These are phyloP conservation scores for Aspergillus neoniger DNA, from an alignment of 2,329 filamentous ascomycete species.

Conservation along the genomic window DNA sequence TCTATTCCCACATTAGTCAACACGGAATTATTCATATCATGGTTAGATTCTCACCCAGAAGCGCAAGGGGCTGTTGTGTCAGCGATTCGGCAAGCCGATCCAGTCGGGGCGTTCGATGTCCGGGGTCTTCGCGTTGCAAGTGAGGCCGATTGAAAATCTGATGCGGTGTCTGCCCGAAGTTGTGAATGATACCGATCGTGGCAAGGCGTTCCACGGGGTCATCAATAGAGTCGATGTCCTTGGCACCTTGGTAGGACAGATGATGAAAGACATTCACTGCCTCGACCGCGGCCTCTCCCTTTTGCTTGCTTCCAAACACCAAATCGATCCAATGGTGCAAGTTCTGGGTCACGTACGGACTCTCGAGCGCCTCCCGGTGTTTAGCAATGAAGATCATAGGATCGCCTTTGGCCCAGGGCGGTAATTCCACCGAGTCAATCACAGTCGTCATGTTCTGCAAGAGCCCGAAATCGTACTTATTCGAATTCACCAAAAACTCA, in stretches of 20 bases:
- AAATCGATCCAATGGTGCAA: conserved; percentile 95
- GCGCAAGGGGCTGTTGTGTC: conserved; percentile 73
- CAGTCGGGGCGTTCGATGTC: conserved; percentile 67
- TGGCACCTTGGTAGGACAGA: conserved; percentile 90
- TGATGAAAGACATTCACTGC: conserved; percentile 95
- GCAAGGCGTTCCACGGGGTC: conserved; percentile 84
- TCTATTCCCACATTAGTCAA: conserved; percentile 39
- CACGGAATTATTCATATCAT: background rate
- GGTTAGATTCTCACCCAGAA: conserved; percentile 58
- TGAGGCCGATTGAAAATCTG: conserved; percentile 88
- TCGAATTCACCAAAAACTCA: conserved; percentile 91
- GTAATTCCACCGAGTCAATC: conserved; percentile 85
- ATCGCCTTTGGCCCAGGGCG: conserved; percentile 95
- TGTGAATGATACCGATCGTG: conserved; percentile 95
- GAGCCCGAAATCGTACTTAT: conserved; percentile 88
- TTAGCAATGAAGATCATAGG: conserved; percentile 94
- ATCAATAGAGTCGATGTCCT: conserved; percentile 85
- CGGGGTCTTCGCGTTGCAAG: conserved; percentile 69
- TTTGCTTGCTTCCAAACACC: conserved; percentile 91
- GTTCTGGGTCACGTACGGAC: conserved; percentile 84
- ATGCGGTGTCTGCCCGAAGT: conserved; percentile 95
- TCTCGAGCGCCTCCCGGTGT: conserved; percentile 93
- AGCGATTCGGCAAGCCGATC: conserved; percentile 77
- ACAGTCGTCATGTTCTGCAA: conserved; percentile 76
- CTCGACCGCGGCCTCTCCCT: conserved; percentile 87